Conservation (phyloP, 1,139 yeast species). For the Debaryomyces psychrophilus region DNA sequence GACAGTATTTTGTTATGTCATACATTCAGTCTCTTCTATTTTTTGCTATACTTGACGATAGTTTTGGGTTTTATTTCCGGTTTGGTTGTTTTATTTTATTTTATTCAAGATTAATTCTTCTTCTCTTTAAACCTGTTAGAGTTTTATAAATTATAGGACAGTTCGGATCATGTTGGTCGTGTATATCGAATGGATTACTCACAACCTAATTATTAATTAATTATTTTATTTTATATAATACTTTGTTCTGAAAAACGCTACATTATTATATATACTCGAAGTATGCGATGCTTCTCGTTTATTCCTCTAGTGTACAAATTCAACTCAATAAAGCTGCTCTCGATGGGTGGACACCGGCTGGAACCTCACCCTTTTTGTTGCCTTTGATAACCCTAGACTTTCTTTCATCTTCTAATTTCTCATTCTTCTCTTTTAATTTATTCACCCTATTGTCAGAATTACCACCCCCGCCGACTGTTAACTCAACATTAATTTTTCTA, state of each 20-base stretch:
- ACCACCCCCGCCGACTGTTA: slow-evolving; percentile 99
- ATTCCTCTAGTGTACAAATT: background rate
- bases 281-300: background rate
- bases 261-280: background rate
- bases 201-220: background rate
- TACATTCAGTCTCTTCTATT: background rate
- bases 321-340: slow-evolving; percentile 47
- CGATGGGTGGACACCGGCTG: slow-evolving; percentile 60
- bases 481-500: slow-evolving; percentile 87
- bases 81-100: slow-evolving; percentile 9
- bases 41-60: background rate
- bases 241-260: background rate
- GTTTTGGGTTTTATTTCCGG: slow-evolving; percentile 13
- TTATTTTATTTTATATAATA: background rate
- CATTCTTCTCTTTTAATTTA: slow-evolving; percentile 80
- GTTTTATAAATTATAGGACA: background rate
- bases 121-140: background rate
- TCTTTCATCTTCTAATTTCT: slow-evolving; percentile 67
- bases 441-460: slow-evolving; percentile 69
- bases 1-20: background rate
- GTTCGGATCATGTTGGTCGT: background rate
- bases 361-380: slow-evolving; percentile 30
- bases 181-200: background rate
- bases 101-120: slow-evolving; percentile 1
- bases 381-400: slow-evolving; percentile 50